phyloP scores from a whole-genome alignment of 768 basidiomycete genomes.

The Boletellus ananiceps region DNA sequence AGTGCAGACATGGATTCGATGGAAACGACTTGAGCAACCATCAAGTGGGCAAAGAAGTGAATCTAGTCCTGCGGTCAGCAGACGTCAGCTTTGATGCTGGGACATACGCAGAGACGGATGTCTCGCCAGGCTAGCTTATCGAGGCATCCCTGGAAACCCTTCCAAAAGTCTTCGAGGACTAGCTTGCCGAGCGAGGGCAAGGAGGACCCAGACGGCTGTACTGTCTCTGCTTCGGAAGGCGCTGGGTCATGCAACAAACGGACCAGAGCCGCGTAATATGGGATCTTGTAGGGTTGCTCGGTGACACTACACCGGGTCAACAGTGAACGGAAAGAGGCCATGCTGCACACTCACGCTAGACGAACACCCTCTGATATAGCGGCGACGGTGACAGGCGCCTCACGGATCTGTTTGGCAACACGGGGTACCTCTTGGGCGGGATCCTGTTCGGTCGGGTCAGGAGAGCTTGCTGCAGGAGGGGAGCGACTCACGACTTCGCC shows the following conservation, averaged over 20 bases:
- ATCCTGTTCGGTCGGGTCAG: slow-evolving; percentile 43
- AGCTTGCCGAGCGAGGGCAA: slow-evolving; percentile 55
- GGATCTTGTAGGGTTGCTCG: slow-evolving; percentile 92
- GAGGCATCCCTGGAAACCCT: slow-evolving; percentile 82
- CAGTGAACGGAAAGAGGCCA: neutral
- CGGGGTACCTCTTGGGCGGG: slow-evolving; percentile 63
- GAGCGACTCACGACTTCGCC: slow-evolving; percentile 76
- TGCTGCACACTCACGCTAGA: slow-evolving; percentile 45
- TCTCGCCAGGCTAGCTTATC: slow-evolving; percentile 92
- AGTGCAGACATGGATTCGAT: slow-evolving; percentile 75
- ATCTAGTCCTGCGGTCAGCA: slow-evolving; percentile 47
- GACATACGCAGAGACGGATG: slow-evolving; percentile 75
- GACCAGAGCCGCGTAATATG: slow-evolving; percentile 81
- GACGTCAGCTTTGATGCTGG: neutral
- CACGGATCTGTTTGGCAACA: slow-evolving; percentile 61
- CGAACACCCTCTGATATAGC: slow-evolving; percentile 71
- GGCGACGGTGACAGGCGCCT: slow-evolving; percentile 55
- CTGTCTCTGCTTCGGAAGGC: slow-evolving; percentile 31
- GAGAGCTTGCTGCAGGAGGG: too few species aligned
- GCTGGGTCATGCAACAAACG: slow-evolving; percentile 55
- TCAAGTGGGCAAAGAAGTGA: slow-evolving; percentile 88
- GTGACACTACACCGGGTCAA: slow-evolving; percentile 53
- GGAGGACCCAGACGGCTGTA: slow-evolving; percentile 27
- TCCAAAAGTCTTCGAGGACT: slow-evolving; percentile 85
- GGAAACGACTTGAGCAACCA: slow-evolving; percentile 70